These are phyloP conservation scores for Penicillium macrosclerotiorum DNA, from an alignment of 495 filamentous ascomycete genomes.

Conservation along the genomic window DNA sequence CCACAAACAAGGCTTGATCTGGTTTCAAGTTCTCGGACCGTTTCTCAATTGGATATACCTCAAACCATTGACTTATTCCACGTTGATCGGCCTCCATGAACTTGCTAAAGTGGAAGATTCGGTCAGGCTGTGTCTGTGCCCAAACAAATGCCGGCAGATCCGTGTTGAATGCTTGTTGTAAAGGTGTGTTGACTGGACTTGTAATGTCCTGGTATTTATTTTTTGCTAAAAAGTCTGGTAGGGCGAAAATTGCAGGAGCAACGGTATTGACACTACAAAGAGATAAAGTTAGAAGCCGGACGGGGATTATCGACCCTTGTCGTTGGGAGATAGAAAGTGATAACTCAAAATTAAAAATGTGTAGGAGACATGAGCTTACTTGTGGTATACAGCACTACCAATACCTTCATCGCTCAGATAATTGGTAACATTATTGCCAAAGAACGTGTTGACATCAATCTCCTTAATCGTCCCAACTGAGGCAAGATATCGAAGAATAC, in stretches of 20 bases:
- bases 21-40: conserved; percentile 2
- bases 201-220: conserved; percentile 34
- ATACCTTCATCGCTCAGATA: conserved; percentile 10
- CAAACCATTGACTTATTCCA: conserved; percentile 24
- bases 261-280: conserved; percentile 22
- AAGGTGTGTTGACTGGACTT: conserved; percentile 23
- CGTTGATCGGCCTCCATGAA: conserved; percentile 31
- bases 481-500: conserved; percentile 40
- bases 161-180: conserved; percentile 34
- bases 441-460: conserved; percentile 24
- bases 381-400: conserved; percentile 19
- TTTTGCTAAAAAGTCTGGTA: conserved; percentile 32
- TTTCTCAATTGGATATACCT: conserved; percentile 20
- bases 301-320: not conserved
- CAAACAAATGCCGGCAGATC: conserved; percentile 31
- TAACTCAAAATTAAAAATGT: too few species aligned
- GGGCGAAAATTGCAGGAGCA: conserved; percentile 13
- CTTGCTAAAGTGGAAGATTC: conserved; percentile 27
- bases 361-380: too few species aligned
- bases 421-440: conserved; percentile 29
- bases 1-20: conserved; percentile 34
- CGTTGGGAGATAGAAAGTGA: too few species aligned
- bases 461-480: conserved; percentile 32
- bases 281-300: not conserved
- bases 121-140: conserved; percentile 23